phyloP scores from a whole-genome alignment of 148 eudicot genomes.

The Pharnaceum exiguum region DNA sequence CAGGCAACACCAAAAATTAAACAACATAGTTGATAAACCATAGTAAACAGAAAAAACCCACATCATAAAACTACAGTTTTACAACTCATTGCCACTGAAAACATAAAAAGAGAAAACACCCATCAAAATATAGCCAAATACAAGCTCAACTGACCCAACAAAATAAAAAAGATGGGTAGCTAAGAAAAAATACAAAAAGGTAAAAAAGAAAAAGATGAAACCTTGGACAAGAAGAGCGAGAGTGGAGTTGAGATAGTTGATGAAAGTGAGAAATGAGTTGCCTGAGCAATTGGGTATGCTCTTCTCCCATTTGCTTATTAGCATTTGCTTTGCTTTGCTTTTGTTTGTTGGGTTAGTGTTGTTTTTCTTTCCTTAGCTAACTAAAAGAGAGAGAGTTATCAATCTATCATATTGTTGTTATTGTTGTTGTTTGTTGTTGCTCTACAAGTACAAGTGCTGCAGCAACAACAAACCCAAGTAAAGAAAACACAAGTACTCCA shows the following conservation, averaged over 20 bases:
- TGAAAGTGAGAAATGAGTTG: slow-evolving; percentile 66
- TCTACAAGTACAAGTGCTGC: too few relatives aligned
- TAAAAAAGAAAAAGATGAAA: slow-evolving; percentile 10
- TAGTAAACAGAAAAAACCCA: background rate
- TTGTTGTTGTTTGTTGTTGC: too few relatives aligned
- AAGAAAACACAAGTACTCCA: too few relatives aligned
- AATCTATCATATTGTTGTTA: too few relatives aligned
- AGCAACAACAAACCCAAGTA: too few relatives aligned
- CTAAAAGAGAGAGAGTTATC: too few relatives aligned
- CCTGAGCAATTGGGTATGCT: slow-evolving; percentile 55
- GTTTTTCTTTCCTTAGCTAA: too few relatives aligned
- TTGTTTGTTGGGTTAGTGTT: too few relatives aligned
- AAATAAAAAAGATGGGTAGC: background rate
- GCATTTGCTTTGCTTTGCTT: too few relatives aligned
- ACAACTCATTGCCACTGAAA: too few relatives aligned
- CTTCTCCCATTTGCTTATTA: slow-evolving; percentile 35
- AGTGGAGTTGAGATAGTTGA: slow-evolving; percentile 42
- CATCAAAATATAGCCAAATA: background rate
- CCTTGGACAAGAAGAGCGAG: slow-evolving; percentile 13
- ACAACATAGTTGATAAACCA: too few relatives aligned
- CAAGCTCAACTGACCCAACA: background rate
- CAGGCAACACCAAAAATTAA: background rate
- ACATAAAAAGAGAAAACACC: background rate
- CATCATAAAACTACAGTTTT: too few relatives aligned
- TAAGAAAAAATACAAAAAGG: slow-evolving; percentile 11